phyloP scores from a whole-genome alignment of 2,329 filamentous ascomycete genomes.

The Pseudodiploospora longispora region DNA sequence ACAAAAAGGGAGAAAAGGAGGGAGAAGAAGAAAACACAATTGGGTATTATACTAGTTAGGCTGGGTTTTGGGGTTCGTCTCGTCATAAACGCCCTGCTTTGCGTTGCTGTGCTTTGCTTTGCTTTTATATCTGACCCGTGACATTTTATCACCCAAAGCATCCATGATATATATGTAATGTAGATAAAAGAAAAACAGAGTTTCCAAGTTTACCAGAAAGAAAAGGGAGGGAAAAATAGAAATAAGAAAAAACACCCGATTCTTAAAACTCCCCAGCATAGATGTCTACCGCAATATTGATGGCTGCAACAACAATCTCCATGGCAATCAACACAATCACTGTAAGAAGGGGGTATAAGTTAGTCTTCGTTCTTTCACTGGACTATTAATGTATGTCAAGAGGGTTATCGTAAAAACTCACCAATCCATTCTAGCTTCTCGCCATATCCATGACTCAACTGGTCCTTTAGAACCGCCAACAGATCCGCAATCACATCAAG shows the following conservation, averaged over 20 bases:
- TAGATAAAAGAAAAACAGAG: too few species aligned
- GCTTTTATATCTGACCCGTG: too few species aligned
- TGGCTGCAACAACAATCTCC: constrained; percentile 83
- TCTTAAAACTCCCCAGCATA: constrained; percentile 44
- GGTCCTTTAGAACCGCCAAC: constrained; percentile 87
- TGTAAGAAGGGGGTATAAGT: constrained; percentile 23
- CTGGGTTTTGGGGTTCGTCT: too few species aligned
- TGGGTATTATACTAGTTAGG: too few species aligned
- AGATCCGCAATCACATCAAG: constrained; percentile 84
- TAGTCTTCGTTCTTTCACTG: constrained; percentile 7
- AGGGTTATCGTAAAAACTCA: constrained; percentile 41
- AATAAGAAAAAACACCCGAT: not conserved
- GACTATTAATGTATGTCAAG: too few species aligned
- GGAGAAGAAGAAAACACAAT: too few species aligned
- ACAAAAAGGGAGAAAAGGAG: too few species aligned
- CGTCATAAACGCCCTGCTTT: too few species aligned
- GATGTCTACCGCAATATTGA: constrained; percentile 93
- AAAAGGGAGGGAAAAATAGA: not conserved
- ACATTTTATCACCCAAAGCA: too few species aligned
- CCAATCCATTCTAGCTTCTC: constrained; percentile 87
- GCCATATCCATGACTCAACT: constrained; percentile 86
- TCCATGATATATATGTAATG: too few species aligned
- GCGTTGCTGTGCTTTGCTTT: too few species aligned
- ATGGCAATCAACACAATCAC: constrained; percentile 94
- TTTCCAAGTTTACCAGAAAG: not conserved